Evolutionary conservation across 108 stramenopile genomes (phyloP), one percentile per base, ranked within the genome.

Genomic region (Pseudonitzschia multiseries): DNA sequence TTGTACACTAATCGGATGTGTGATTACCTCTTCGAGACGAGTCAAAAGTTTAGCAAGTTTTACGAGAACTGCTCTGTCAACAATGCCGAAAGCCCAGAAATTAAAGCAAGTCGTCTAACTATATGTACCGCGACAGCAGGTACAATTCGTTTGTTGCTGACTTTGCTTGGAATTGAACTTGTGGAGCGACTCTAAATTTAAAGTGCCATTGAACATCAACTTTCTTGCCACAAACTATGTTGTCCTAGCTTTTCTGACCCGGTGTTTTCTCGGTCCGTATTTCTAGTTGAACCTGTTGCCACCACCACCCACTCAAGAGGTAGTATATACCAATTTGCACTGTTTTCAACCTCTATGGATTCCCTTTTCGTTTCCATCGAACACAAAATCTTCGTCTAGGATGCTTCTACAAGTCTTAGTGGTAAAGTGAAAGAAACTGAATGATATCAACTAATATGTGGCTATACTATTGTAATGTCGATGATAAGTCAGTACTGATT

Each of bases 1-100:
- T 84, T 99, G 29, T 88, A 92, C 57, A 98, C 99, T 21, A 94
- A 99, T 78, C 82, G 82, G 31, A 76, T 99, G 28, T 98, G 97
- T 71, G 96, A 97, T 44, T 98, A 96, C 79, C 79, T 96, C 20
- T 96, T 94, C 66, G 93, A 96, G 74, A 92, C 91, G 15, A 90
- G 86, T 72, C 93, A 96, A 74, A 92, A 87, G 73, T 96, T 96
- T 81, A 94, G 91, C 81, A 70, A 87, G 78, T 94, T 94, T 65
- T 94, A 94, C 59, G 93, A 91, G 69, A 84, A 83, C 68, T 98
- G 98, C 60, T 90, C 95, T 20, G 96, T 99, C 44, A 88, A 93
- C 60, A 87, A 90, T 64, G 93, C 90, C 17, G 84, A 84, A 61
- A 89, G 83, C 18, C 82, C 84, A 26, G 92, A 95, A 76, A 64